These are phyloP conservation scores for Jatropha curcas DNA, from an alignment of 345 rosid species.

Conservation along the genomic window DNA sequence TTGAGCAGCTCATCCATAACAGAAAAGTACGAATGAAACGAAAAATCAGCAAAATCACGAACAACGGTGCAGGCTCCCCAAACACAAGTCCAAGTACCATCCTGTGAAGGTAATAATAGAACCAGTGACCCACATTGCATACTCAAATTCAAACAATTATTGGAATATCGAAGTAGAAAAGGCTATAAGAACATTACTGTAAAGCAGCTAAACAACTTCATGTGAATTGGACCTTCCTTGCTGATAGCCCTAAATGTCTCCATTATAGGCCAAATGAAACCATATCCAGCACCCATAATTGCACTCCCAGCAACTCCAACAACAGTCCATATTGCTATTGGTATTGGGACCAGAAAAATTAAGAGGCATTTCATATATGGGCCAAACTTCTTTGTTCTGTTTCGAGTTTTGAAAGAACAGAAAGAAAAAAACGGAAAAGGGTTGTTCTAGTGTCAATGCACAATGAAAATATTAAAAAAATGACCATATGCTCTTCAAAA, in stretches of 20 bases:
- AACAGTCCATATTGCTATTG: slow-evolving; percentile 24
- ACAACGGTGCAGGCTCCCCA: slow-evolving; percentile 26
- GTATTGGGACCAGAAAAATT: slow-evolving; percentile 19
- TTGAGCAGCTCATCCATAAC: slow-evolving; percentile 28
- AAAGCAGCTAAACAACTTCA: slow-evolving; percentile 16
- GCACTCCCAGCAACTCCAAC: slow-evolving; percentile 25
- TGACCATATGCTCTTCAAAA: not conserved
- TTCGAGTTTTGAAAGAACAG: not conserved
- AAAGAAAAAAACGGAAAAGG: not conserved
- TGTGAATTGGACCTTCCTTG: slow-evolving; percentile 6
- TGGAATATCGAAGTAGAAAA: not conserved
- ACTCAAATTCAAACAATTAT: not conserved
- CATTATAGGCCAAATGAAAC: slow-evolving; percentile 25
- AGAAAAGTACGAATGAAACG: slow-evolving; percentile 30
- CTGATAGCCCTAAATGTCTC: slow-evolving; percentile 26
- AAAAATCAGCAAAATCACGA: slow-evolving; percentile 28
- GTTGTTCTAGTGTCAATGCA: too few relatives aligned
- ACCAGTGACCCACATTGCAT: not conserved
- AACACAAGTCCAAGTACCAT: slow-evolving; percentile 25
- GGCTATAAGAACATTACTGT: slow-evolving; percentile 1
- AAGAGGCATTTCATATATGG: slow-evolving; percentile 18
- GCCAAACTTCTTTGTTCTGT: slow-evolving; percentile 23
- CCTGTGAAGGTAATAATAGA: slow-evolving; percentile 5
- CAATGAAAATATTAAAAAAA: not conserved
- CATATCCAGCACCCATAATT: slow-evolving; percentile 17